phyloP scores from a whole-genome alignment of 2,329 filamentous ascomycete species.

The Aspergillus flavus region DNA sequence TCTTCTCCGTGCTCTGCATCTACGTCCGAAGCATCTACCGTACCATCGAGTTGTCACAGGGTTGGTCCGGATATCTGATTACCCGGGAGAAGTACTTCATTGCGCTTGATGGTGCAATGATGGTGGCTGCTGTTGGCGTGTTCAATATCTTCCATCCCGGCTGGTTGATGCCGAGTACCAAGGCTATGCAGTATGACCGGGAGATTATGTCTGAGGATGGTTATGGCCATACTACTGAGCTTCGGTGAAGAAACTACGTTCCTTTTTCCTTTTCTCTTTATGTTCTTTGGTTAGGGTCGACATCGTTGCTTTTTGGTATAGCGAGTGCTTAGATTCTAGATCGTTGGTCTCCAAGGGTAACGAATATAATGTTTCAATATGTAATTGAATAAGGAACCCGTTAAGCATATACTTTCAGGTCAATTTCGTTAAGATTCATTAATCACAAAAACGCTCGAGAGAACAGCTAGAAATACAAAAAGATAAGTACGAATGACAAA shows the following conservation, averaged over 20 bases:
- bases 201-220: constrained; percentile 13
- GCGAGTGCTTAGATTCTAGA: not conserved
- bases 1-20: constrained; percentile 48
- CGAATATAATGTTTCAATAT: not conserved
- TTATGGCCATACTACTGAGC: constrained; percentile 11
- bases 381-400: not conserved
- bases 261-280: constrained; percentile 3
- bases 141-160: constrained; percentile 51
- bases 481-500: not conserved
- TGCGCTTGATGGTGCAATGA: constrained; percentile 53
- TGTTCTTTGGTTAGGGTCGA: not conserved
- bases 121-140: constrained; percentile 49
- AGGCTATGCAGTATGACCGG: constrained; percentile 13
- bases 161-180: constrained; percentile 36
- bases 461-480: not conserved
- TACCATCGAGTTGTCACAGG: constrained; percentile 53
- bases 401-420: not conserved
- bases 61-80: constrained; percentile 55
- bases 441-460: not conserved
- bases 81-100: constrained; percentile 55
- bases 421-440: not conserved
- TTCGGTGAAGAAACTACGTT: constrained; percentile 5
- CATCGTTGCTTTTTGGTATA: not conserved
- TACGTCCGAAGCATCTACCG: constrained; percentile 55
- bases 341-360: not conserved